These are phyloP conservation scores for Tolypocladium cylindrosporum DNA, from an alignment of 2,329 filamentous ascomycete genomes.

Conservation along the genomic window DNA sequence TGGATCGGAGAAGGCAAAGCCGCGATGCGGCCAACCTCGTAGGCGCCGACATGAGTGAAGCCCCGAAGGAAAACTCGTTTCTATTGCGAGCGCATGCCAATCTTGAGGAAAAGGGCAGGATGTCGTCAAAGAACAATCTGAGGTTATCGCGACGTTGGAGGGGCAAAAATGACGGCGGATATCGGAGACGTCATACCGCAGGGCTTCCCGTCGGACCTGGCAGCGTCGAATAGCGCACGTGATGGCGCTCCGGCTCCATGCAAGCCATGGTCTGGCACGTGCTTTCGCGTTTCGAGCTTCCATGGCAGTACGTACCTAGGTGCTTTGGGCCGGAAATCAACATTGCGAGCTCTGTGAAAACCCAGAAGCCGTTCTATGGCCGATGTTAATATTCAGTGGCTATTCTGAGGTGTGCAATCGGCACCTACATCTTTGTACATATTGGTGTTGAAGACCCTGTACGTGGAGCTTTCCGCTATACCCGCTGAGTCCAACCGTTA, in stretches of 20 bases:
- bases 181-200: not conserved
- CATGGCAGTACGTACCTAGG: not conserved
- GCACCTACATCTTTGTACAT: not conserved
- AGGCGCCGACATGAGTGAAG: conserved; percentile 18
- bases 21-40: conserved; percentile 18
- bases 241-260: not conserved
- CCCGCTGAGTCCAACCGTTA: not conserved
- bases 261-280: not conserved
- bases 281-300: not conserved
- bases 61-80: not conserved
- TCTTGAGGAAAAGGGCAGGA: not conserved
- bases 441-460: not conserved
- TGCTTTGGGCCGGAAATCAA: not conserved
- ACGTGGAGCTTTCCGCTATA: not conserved
- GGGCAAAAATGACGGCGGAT: not conserved
- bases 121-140: not conserved
- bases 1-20: conserved; percentile 17
- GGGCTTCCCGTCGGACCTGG: not conserved
- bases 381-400: no score
- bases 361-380: not conserved
- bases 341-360: not conserved
- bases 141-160: not conserved
- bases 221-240: not conserved
- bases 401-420: not conserved
- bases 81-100: not conserved